These are phyloP conservation scores for Corynespora cassiicola DNA, from an alignment of 2,329 filamentous ascomycete genomes.

Conservation along the genomic window DNA sequence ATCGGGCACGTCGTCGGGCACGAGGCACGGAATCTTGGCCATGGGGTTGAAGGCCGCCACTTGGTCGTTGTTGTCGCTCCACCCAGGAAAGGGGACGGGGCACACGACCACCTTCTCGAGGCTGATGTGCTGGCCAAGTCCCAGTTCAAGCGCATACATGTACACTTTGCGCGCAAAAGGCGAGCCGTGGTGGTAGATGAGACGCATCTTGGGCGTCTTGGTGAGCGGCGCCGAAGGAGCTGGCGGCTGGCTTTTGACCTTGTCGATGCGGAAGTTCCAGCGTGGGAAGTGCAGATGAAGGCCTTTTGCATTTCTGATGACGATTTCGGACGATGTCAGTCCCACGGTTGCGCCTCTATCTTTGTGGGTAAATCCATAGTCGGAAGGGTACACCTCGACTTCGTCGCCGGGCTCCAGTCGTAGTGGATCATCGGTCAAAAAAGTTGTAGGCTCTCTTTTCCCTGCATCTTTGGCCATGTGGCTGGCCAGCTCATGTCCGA, in stretches of 20 bases:
- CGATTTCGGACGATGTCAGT: constrained; percentile 32
- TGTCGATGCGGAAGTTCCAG: constrained; percentile 44
- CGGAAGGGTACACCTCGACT: constrained; percentile 52
- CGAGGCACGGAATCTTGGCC: constrained; percentile 37
- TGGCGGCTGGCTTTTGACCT: too few relatives aligned
- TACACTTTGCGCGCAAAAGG: constrained; percentile 38
- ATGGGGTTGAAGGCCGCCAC: constrained; percentile 35
- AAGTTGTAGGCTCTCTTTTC: constrained; percentile 51
- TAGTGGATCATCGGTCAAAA: constrained; percentile 60
- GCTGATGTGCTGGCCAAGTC: constrained; percentile 26
- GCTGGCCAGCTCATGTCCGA: too few relatives aligned
- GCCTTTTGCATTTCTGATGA: constrained; percentile 30
- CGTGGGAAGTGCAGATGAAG: constrained; percentile 47
- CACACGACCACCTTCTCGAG: constrained; percentile 39
- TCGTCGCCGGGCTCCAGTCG: constrained; percentile 60
- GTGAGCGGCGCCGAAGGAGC: background rate
- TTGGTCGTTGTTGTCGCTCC: constrained; percentile 37
- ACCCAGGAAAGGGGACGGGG: constrained; percentile 32
- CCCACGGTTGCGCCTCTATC: constrained; percentile 34
- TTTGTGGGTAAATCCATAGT: constrained; percentile 38
- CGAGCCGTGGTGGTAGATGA: constrained; percentile 38
- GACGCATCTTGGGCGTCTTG: constrained; percentile 28
- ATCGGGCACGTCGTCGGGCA: constrained; percentile 28
- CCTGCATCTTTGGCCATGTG: too few relatives aligned
- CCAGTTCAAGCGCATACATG: constrained; percentile 33